Evolutionary conservation across 2,329 filamentous ascomycete genomes (phyloP), one percentile per base, ranked within the genome.

Genomic region (Thyridium curvatum): DNA sequence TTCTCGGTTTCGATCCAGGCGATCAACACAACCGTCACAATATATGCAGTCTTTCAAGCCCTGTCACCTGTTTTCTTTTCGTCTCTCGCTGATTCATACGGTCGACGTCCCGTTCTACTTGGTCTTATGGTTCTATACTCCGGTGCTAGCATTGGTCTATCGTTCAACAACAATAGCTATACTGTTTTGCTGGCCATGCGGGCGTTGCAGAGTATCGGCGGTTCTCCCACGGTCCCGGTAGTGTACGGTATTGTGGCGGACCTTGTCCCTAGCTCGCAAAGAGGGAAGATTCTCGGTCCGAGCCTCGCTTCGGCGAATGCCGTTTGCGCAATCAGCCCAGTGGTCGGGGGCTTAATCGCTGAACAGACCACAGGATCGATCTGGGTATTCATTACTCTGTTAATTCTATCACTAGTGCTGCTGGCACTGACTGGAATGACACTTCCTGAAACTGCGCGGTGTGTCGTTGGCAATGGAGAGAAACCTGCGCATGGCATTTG

Each of bases 211-310:
- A 76, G 73, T 17, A 63, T 69, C 2, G 77, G 79, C 1, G 80
- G 73, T 46, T 78, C 72, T 45, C 77, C 77, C 0, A 81, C 80
- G 0, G 66, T 85, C 9, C 77, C 83, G 0, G 65, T 89, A 1
- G 78, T 74, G 0, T 81, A 73, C 45, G 84, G 77, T 1, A 74
- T 86, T 3, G 72, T 86, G 6, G 78, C 79, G 1, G 84, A 89
- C 49, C 69, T 86, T 10, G 72, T 77, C 0, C 75, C 78, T 0
- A 74, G 70, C 16, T 67, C 73, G 0, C 79, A 88, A 53, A 65
- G 84, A 45, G 84, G 84, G 2, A 70, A 68, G 30, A 87, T 83
- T 49, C 77, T 87, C 58, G 82, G 74, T 29, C 73, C 77, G 46
- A 72, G 77, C 30, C 71, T 69, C 17, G 65, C 65, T 12, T 74